Evolutionary conservation across 257 asterid genomes (phyloP).

Genomic region (Solanum virginianum): DNA sequence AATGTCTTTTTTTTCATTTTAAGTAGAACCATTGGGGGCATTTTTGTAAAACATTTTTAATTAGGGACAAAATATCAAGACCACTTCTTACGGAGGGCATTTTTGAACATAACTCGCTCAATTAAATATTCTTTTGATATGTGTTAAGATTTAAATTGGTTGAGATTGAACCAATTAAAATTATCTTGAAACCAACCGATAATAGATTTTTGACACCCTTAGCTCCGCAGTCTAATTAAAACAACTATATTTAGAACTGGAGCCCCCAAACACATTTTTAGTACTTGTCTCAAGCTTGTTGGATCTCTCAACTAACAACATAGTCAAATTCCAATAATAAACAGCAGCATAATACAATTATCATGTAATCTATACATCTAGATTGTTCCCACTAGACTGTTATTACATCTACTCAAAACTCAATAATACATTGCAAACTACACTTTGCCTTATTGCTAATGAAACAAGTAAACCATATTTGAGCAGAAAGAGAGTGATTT

Average conservation of each 20-base stretch:
- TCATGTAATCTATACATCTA: neutral
- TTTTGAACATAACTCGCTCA: too few species aligned
- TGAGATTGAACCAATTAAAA: too few species aligned
- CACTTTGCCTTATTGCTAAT: neutral
- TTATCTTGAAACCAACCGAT: too few species aligned
- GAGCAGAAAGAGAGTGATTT: neutral
- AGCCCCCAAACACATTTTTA: neutral
- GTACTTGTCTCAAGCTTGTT: neutral
- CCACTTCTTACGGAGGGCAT: too few species aligned
- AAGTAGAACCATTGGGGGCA: too few species aligned
- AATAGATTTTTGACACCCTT: too few species aligned
- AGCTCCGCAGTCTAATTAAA: neutral
- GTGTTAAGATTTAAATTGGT: too few species aligned
- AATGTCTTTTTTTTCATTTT: too few species aligned
- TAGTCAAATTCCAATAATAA: neutral
- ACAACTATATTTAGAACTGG: neutral
- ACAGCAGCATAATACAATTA: neutral
- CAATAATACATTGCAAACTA: neutral
- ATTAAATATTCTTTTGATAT: too few species aligned
- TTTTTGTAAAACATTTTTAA: too few species aligned
- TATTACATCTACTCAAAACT: neutral
- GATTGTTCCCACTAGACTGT: neutral
- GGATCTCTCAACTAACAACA: neutral
- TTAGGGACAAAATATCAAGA: too few species aligned
- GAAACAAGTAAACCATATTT: neutral